These are phyloP conservation scores for Mimosa pudica DNA, from an alignment of 306 rosid species.

Conservation along the genomic window DNA sequence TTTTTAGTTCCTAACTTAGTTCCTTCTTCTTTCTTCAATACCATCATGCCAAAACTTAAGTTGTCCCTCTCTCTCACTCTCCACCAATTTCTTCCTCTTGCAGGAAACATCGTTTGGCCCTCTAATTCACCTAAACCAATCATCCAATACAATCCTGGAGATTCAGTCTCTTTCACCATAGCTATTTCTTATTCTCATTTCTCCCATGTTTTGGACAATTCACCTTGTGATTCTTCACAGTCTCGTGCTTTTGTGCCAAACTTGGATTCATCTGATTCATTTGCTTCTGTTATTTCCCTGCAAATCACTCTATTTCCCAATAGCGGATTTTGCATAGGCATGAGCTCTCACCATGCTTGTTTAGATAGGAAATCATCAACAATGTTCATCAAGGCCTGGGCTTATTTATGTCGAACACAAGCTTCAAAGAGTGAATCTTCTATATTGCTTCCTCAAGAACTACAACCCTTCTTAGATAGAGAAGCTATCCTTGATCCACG, in stretches of 20 bases:
- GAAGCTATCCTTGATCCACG: neutral
- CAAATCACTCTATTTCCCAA: constrained; percentile 49
- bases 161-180: neutral
- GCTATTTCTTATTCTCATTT: neutral
- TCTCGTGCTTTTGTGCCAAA: constrained; percentile 42
- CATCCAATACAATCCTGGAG: neutral
- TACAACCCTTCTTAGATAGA: constrained; percentile 31
- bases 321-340: constrained; percentile 46
- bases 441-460: constrained; percentile 15
- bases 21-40: neutral
- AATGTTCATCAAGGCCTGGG: constrained; percentile 52
- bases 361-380: constrained; percentile 39
- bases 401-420: constrained; percentile 21
- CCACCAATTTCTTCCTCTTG: constrained; percentile 12
- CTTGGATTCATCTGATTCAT: constrained; percentile 19
- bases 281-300: constrained; percentile 32
- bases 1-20: neutral
- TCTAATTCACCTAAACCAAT: neutral
- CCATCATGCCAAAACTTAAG: neutral
- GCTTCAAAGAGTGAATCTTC: neutral
- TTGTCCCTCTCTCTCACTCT: neutral
- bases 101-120: constrained; percentile 2
- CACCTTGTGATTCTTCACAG: constrained; percentile 4
- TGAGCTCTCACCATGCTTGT: constrained; percentile 38
- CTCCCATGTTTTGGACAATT: neutral